A percentile compares a stretch with the other conserved stretches of the same genome.
Conservation (phyloP, 805 yeast genomes). For the Pichia gijzeniarum region DNA sequence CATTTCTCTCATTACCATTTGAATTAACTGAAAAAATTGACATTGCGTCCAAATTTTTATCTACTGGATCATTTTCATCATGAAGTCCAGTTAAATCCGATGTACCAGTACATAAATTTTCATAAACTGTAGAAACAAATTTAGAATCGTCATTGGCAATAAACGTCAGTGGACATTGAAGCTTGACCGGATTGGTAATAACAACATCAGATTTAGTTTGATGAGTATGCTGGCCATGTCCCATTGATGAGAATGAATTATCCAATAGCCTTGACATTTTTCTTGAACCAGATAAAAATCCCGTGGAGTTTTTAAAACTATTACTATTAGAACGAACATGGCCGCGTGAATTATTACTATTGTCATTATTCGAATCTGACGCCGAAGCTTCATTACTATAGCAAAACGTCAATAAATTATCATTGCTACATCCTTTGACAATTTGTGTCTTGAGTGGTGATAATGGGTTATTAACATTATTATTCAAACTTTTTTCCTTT, state of each 20-base stretch:
- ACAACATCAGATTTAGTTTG: conserved; percentile 21
- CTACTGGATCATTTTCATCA: conserved; percentile 14
- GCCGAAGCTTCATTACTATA: conserved; percentile 31
- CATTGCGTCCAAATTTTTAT: conserved; percentile 15
- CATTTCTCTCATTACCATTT: conserved; percentile 18
- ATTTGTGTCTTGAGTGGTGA: conserved; percentile 50
- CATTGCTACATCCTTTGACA: conserved; percentile 47
- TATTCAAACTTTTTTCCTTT: conserved; percentile 30
- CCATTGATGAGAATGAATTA: background rate
- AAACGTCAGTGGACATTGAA: conserved; percentile 31
- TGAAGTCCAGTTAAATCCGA: conserved; percentile 21
- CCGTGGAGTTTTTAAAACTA: background rate
- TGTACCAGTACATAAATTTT: conserved; percentile 20
- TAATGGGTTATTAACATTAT: conserved; percentile 15
- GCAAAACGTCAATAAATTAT: conserved; percentile 55
- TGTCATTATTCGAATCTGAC: background rate
- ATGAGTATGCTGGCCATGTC: no score
- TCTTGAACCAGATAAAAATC: conserved; percentile 4
- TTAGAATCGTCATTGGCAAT: conserved; percentile 28
- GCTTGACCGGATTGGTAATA: conserved; percentile 33
- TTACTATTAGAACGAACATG: background rate
- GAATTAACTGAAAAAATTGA: conserved; percentile 26
- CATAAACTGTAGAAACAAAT: conserved; percentile 23
- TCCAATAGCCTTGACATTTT: conserved; percentile 22
- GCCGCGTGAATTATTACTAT: background rate